Evolutionary conservation across 1,284 basidiomycete genomes (phyloP).

Genomic region (Thelephora terrestris): DNA sequence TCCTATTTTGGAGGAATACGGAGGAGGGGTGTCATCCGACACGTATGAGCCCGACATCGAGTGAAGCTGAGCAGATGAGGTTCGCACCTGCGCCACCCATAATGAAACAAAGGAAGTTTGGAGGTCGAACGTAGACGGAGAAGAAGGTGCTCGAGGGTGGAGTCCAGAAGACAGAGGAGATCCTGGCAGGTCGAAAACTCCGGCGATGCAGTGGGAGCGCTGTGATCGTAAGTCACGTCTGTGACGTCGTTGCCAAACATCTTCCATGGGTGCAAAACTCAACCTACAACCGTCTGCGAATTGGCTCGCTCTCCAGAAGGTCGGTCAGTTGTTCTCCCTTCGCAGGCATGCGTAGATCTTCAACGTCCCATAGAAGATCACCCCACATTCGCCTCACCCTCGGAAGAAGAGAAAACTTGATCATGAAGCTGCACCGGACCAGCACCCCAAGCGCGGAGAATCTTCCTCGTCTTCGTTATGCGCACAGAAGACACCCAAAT

Average conservation of each 20-base stretch:
- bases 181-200: not conserved
- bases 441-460: not conserved
- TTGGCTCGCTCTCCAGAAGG: conserved; percentile 41
- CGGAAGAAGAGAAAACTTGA: conserved; percentile 26
- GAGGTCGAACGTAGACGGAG: not conserved
- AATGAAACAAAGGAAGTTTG: conserved; percentile 4
- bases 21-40: conserved; percentile 1
- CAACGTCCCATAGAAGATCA: not conserved
- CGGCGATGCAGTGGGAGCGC: not conserved
- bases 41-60: not conserved
- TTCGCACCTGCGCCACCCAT: conserved; percentile 25
- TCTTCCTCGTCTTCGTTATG: too few relatives aligned
- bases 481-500: too few relatives aligned
- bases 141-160: too few relatives aligned
- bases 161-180: not conserved
- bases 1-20: conserved; percentile 35
- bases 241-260: conserved; percentile 1
- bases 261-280: conserved; percentile 2
- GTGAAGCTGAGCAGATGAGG: not conserved
- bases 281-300: conserved; percentile 32
- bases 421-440: conserved; percentile 3
- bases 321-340: conserved; percentile 12
- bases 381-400: conserved; percentile 2
- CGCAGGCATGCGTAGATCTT: not conserved
- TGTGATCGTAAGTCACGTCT: not conserved